Base-by-base conservation (phyloP, 2,329 filamentous ascomycete species). In the Dendrostoma leiphaemia region DNA sequence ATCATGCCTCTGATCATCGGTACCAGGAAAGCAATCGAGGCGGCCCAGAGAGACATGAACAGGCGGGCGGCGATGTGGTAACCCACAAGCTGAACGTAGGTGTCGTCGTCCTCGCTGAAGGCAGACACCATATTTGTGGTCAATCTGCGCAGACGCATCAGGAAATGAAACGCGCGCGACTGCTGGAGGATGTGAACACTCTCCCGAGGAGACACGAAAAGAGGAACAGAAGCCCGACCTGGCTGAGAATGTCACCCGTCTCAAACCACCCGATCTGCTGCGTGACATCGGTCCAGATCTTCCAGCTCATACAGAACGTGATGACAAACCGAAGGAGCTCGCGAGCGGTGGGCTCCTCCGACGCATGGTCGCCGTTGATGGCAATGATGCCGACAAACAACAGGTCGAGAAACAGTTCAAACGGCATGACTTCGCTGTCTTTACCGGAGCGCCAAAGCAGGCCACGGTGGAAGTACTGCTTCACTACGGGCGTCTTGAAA, bases 401-500 rank as follows among this genome's bases (percentile, higher is more conserved):
- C 32, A 86, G 71, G 61, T 86, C 84, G 12, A 85, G 77, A 61
- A 86, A 86, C 1, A 88, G 75, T 65, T 87, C 84, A 62, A 85
- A 86, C 15, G 75, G 78, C 59, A 81, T 81, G 6, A 86, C 82
- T 65, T 85, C 77, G n/a, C 83, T 81, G 19, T 74, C 70, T 48
- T 80, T 77, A 7, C 75, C 76, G 2, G 82, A 79, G 47, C 84
- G 74, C 84, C 84, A 87, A 7, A 88, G 67, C 12, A 87, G 72
- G 0, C 83, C 83, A 55, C 82, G 81, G 64, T 87, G 83, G 61
- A 86, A 86, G 68, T 86, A 86, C 69, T 87, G 84, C 54, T 83
- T 75, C 3, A 87, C 74, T 6, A 81, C 76, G 0, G 84, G 84
- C 58, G 74, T 76, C 64, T 81, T 81, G 64, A 82, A 83, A 54